Evolutionary conservation across 1,284 basidiomycete species (phyloP).

Genomic region (Naganishia albida): DNA sequence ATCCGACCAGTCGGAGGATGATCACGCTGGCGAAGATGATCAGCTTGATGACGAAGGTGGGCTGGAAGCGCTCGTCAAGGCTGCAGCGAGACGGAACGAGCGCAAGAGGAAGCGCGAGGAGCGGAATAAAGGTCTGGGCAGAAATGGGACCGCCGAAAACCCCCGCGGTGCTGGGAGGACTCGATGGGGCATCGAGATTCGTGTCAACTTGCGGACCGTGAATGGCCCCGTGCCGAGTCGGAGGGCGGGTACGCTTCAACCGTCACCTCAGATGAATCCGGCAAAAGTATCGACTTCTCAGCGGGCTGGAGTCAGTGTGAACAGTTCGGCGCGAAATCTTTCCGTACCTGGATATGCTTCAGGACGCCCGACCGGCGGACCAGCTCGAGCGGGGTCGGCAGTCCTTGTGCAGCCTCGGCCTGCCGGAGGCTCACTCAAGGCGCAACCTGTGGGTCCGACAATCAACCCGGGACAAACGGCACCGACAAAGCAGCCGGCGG

Average conservation of each 20-base stretch:
- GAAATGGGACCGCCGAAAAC: not conserved
- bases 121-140: not conserved
- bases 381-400: not conserved
- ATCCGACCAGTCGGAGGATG: constrained; percentile 16
- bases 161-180: not conserved
- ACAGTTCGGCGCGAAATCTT: not conserved
- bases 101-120: constrained; percentile 17
- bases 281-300: not conserved
- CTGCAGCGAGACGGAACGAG: constrained; percentile 18
- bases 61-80: constrained; percentile 30
- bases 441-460: not conserved
- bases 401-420: not conserved
- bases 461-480: constrained; percentile 1
- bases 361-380: not conserved
- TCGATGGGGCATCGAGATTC: constrained; percentile 19
- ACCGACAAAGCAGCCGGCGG: constrained; percentile 1
- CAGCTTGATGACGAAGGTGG: constrained; percentile 21
- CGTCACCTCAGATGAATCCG: not conserved
- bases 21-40: constrained; percentile 8
- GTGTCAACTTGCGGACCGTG: constrained; percentile 10
- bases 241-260: not conserved
- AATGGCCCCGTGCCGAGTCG: constrained; percentile 15
- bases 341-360: not conserved
- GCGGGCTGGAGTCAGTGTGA: not conserved
- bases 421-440: not conserved